A percentile compares a stretch with the other conserved stretches of the same genome.
These are phyloP conservation scores for Calonectria hongkongensis DNA, from an alignment of 2,329 filamentous ascomycete genomes.

Conservation along the genomic window DNA sequence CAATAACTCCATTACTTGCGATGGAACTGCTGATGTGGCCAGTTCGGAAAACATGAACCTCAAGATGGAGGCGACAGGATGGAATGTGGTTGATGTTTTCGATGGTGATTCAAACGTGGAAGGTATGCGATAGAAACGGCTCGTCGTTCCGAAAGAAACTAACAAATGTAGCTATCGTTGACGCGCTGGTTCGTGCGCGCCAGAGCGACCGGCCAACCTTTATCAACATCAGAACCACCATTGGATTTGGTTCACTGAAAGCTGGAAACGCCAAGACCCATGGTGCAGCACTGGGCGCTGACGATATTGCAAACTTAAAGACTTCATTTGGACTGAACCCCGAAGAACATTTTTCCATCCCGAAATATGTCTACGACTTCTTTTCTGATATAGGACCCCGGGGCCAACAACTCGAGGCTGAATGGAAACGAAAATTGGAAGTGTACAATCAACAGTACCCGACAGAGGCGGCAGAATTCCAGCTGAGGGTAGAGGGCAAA, in stretches of 20 bases:
- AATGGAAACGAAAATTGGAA: conserved; percentile 67
- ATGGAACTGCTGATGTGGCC: conserved; percentile 71
- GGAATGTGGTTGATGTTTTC: conserved; percentile 72
- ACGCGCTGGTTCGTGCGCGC: conserved; percentile 66
- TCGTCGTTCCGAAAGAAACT: not conserved
- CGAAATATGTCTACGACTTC: conserved; percentile 69
- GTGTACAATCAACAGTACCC: conserved; percentile 67
- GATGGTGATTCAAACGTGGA: conserved; percentile 71
- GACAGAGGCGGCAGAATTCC: conserved; percentile 70
- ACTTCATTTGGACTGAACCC: conserved; percentile 57
- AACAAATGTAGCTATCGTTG: conserved; percentile 56
- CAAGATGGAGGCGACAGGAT: conserved; percentile 75
- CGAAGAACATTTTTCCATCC: conserved; percentile 60
- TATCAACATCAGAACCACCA: conserved; percentile 74
- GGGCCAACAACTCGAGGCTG: conserved; percentile 66
- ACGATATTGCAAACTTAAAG: conserved; percentile 68
- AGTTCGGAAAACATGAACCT: conserved; percentile 74
- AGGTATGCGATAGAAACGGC: not conserved
- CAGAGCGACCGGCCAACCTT: conserved; percentile 70
- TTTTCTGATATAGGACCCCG: conserved; percentile 66
- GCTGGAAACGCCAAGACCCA: conserved; percentile 73
- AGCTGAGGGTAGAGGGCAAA: conserved; percentile 67
- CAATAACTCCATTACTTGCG: conserved; percentile 77
- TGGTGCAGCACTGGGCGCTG: conserved; percentile 73
- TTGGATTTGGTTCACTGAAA: conserved; percentile 69